Percentiles rank a stretch among this genome's conserved stretches.
phyloP scores from a whole-genome alignment of 768 basidiomycete species.

The Collybiopsis luxurians region DNA sequence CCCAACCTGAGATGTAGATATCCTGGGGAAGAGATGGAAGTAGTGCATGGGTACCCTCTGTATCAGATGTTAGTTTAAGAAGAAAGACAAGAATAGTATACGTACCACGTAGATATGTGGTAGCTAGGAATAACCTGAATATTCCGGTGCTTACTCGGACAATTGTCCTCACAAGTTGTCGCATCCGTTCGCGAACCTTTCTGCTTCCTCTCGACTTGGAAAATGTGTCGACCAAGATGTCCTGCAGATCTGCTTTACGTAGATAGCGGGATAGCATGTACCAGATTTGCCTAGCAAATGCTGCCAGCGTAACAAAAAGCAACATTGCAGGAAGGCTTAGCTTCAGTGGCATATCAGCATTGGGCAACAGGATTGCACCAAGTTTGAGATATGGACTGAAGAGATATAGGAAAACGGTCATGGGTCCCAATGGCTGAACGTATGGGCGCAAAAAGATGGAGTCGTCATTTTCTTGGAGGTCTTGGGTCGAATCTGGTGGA shows the following conservation, averaged over 20 bases:
- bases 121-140: conserved; percentile 49
- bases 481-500: conserved; percentile 18
- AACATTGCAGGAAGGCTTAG: conserved; percentile 48
- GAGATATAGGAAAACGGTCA: conserved; percentile 65
- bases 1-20: conserved; percentile 33
- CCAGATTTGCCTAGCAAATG: conserved; percentile 67
- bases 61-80: background rate
- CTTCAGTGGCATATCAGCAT: conserved; percentile 44
- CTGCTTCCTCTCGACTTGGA: conserved; percentile 36
- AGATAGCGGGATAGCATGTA: conserved; percentile 77
- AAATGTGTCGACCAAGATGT: conserved; percentile 61
- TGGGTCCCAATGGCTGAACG: conserved; percentile 53
- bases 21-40: conserved; percentile 44
- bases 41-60: conserved; percentile 55
- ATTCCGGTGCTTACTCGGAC: conserved; percentile 43
- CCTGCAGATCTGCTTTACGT: conserved; percentile 61
- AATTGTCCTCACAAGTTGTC: conserved; percentile 40
- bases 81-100: conserved; percentile 13
- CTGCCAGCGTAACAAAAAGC: conserved; percentile 54
- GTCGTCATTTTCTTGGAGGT: conserved; percentile 45
- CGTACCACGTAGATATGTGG: conserved; percentile 68
- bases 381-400: conserved; percentile 67
- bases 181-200: conserved; percentile 45
- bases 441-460: conserved; percentile 38
- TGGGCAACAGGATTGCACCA: conserved; percentile 63